Evolutionary conservation across 257 asterid species (phyloP), one percentile per base, ranked within the genome.

Genomic region (Ballota nigra): DNA sequence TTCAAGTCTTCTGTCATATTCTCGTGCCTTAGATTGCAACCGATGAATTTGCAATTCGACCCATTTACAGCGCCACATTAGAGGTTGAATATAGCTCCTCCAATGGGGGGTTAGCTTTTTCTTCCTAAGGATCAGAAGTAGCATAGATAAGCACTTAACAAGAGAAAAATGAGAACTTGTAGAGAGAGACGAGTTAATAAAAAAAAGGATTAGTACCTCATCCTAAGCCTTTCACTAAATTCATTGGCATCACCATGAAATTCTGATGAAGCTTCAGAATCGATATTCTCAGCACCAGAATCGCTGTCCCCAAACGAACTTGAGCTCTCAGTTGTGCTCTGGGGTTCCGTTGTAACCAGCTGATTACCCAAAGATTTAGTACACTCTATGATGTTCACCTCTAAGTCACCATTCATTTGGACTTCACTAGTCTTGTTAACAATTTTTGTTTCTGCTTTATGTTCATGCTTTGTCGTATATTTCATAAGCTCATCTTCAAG

Each of bases 41-140:
- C 80, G 88, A 77, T 71, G 83, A 23, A 85, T 73, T 82, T 89
- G 95, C 79, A 92, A 72, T 80, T 92, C 98, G 68, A 73, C 76
- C 96, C 96, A 92, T 81, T 88, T 92, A 79, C 93, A 85, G 13
- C 96, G 90, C 98, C 96, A 89, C 89, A 76, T 78, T 19, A 92
- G 72, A 8, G 96, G 92, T 70, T 77, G 84, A 53, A 84, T 61
- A 73, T 51, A 83, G 55, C 90, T 63, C 79, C 85, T 92, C 98
- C 98, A 92, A 8, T 88, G 96, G 82, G 79, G 26, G 16, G 94
- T 85, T 80, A 83, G 67, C 76, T 79, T 85, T 70, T 77, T 92
- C 86, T 66, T 88, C 90, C 96, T 92, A 49, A 36, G 57, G 60
- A 73, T 31, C 63, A 79, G 23, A 24, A 56, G 64, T 16, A 52